phyloP scores from a whole-genome alignment of 2,329 filamentous ascomycete genomes.

The Parascedosporium putredinis region DNA sequence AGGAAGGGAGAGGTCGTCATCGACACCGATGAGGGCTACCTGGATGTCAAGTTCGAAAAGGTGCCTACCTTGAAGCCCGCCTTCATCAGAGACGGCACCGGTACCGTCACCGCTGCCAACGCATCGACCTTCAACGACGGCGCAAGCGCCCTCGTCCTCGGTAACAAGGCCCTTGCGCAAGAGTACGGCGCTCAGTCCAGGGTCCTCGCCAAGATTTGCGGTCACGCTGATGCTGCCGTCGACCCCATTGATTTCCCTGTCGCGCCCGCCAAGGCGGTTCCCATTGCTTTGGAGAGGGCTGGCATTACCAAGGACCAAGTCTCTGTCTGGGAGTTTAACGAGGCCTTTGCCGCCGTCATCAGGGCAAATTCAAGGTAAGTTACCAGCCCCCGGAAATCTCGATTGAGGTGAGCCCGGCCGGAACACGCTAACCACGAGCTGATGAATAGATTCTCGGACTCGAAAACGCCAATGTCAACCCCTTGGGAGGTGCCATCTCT shows the following conservation, averaged over 20 bases:
- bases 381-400: not conserved
- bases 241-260: slow-evolving; percentile 91
- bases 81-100: slow-evolving; percentile 75
- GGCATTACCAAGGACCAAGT: slow-evolving; percentile 89
- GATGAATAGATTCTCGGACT: slow-evolving; percentile 61
- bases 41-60: slow-evolving; percentile 79
- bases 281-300: slow-evolving; percentile 76
- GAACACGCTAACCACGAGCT: not conserved
- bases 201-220: slow-evolving; percentile 77
- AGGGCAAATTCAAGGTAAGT: slow-evolving; percentile 75
- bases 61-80: slow-evolving; percentile 80
- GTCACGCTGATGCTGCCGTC: slow-evolving; percentile 80
- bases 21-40: slow-evolving; percentile 78
- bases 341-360: slow-evolving; percentile 92
- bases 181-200: slow-evolving; percentile 68
- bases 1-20: slow-evolving; percentile 76
- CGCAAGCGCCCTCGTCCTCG: slow-evolving; percentile 79
- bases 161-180: slow-evolving; percentile 68
- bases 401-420: not conserved
- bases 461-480: slow-evolving; percentile 71
- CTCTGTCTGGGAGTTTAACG: slow-evolving; percentile 95
- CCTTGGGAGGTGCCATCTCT: slow-evolving; percentile 82
- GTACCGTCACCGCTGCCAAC: slow-evolving; percentile 90
- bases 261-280: slow-evolving; percentile 84
- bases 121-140: slow-evolving; percentile 92